phyloP scores from a whole-genome alignment of 2,329 filamentous ascomycete species.

The Botryotinia convoluta region DNA sequence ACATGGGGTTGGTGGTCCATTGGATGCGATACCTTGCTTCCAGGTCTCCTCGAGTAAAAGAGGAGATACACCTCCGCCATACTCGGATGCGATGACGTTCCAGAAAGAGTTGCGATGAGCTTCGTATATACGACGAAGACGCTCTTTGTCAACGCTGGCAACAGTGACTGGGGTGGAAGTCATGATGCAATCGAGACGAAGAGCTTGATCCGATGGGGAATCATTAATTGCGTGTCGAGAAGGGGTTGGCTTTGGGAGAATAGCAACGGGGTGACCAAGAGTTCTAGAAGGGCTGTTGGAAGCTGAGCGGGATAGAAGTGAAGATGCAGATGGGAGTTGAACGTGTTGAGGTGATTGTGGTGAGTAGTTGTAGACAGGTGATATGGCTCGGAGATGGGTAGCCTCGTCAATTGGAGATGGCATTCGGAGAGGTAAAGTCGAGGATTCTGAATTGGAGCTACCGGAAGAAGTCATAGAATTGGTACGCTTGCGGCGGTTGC shows the following conservation, averaged over 20 bases:
- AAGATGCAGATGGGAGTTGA: conserved; percentile 47
- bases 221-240: conserved; percentile 46
- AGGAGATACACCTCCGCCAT: conserved; percentile 61
- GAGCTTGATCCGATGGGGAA: conserved; percentile 40
- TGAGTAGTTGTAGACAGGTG: conserved; percentile 42
- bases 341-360: conserved; percentile 36
- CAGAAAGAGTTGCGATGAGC: conserved; percentile 70
- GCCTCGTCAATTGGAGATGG: conserved; percentile 51
- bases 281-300: conserved; percentile 48
- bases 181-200: conserved; percentile 60
- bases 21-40: conserved; percentile 41
- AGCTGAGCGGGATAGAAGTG: conserved; percentile 51
- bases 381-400: conserved; percentile 28
- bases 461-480: conserved; percentile 66
- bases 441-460: conserved; percentile 50
- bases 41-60: conserved; percentile 69
- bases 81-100: conserved; percentile 68
- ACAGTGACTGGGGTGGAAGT: conserved; percentile 42
- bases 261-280: conserved; percentile 51
- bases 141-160: conserved; percentile 52
- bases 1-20: conserved; percentile 38
- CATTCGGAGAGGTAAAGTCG: conserved; percentile 47
- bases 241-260: conserved; percentile 63
- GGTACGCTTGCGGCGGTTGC: conserved; percentile 74
- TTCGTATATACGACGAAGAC: conserved; percentile 68